Evolutionary conservation across 2,329 filamentous ascomycete genomes (phyloP).

Genomic region (Corynespora cassiicola): DNA sequence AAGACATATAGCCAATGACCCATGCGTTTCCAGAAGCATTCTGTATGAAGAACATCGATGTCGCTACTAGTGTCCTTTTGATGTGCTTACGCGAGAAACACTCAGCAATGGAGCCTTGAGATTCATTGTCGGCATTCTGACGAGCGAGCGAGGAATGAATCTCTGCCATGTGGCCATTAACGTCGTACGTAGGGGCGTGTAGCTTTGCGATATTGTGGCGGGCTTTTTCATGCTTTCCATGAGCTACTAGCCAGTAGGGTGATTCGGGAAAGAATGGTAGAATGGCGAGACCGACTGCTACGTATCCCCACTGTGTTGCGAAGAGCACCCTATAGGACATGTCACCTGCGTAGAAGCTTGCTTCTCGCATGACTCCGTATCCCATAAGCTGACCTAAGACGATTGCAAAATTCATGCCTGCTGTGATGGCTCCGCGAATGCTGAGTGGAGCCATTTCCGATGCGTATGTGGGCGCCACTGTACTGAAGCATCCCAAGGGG

Average conservation of each 20-base stretch:
- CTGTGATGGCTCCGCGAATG: constrained; percentile 18
- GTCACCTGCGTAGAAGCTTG: constrained; percentile 26
- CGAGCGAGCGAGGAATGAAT: constrained; percentile 32
- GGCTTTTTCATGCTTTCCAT: constrained; percentile 35
- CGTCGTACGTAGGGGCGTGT: constrained; percentile 32
- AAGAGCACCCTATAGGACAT: constrained; percentile 34
- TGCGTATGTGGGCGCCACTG: constrained; percentile 16
- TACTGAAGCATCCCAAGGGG: constrained; percentile 17
- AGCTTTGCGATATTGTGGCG: constrained; percentile 36
- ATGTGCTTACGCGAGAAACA: constrained; percentile 24
- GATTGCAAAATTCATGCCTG: constrained; percentile 23
- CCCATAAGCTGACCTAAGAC: constrained; percentile 22
- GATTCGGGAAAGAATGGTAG: constrained; percentile 42
- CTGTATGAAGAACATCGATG: constrained; percentile 37
- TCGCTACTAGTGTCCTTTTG: constrained; percentile 29
- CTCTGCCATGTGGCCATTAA: constrained; percentile 39
- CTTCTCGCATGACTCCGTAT: constrained; percentile 20
- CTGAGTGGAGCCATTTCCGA: constrained; percentile 19
- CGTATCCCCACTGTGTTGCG: constrained; percentile 42
- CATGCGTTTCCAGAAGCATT: constrained; percentile 35
- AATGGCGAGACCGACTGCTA: constrained; percentile 28
- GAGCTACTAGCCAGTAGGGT: constrained; percentile 43
- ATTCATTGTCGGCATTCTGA: constrained; percentile 24
- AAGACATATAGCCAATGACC: constrained; percentile 36
- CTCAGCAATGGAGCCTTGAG: constrained; percentile 21